Evolutionary conservation across 2,329 filamentous ascomycete species (phyloP).

Genomic region (Didymella pomorum): DNA sequence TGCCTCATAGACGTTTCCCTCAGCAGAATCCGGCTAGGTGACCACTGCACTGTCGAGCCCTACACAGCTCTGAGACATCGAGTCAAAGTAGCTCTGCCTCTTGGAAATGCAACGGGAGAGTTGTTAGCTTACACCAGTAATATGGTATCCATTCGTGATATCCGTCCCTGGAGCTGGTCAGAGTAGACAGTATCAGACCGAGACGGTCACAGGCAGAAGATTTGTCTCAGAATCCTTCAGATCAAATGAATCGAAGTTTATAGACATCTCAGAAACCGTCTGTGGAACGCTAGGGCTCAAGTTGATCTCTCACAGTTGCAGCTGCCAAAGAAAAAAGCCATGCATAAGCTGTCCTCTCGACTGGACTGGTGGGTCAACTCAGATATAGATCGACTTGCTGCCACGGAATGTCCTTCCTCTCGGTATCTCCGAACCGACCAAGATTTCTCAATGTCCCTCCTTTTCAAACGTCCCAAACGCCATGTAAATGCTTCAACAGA

Average conservation of each 20-base stretch:
- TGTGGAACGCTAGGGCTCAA: not conserved
- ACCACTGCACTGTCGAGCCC: not conserved
- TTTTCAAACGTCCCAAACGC: slow-evolving; percentile 24
- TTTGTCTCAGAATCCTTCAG: not conserved
- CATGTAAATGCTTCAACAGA: slow-evolving; percentile 30
- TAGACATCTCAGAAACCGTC: not conserved
- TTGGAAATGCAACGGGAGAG: no score
- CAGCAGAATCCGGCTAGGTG: not conserved
- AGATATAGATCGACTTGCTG: not conserved
- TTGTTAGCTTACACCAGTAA: no score
- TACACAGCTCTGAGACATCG: not conserved
- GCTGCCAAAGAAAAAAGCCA: not conserved
- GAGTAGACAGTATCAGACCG: not conserved
- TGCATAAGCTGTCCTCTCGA: not conserved
- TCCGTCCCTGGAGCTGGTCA: not conserved
- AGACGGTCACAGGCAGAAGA: not conserved
- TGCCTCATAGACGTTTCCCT: not conserved
- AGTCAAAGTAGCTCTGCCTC: no score
- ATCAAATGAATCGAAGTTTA: not conserved
- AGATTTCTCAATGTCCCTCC: not conserved
- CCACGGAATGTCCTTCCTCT: not conserved
- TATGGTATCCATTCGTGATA: not conserved
- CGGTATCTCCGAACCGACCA: not conserved
- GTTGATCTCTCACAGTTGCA: not conserved
- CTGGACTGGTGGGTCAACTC: not conserved